Percentiles rank a stretch among this genome's conserved stretches.
Conservation (phyloP, 768 basidiomycete genomes). For the Strobilomyces confusus region DNA sequence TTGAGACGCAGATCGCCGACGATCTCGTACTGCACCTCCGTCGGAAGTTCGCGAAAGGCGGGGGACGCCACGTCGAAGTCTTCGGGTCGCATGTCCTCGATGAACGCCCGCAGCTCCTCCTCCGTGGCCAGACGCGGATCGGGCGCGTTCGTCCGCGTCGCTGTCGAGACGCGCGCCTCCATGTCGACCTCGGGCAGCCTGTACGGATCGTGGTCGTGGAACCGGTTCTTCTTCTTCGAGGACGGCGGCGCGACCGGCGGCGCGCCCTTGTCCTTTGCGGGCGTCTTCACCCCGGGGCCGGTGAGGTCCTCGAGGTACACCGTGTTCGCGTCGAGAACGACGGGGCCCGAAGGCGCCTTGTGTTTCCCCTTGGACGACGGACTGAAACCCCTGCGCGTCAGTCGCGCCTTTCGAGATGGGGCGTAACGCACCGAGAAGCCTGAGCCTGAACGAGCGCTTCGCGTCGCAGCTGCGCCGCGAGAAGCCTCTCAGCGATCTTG, state of each 20-base stretch:
- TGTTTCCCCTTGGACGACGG: conserved; percentile 40
- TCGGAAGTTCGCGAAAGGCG: conserved; percentile 88
- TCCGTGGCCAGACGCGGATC: conserved; percentile 96
- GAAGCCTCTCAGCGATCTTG: conserved; percentile 84
- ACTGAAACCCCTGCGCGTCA: conserved; percentile 8
- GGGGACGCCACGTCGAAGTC: conserved; percentile 91
- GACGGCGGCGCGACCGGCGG: conserved; percentile 41
- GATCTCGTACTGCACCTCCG: conserved; percentile 97
- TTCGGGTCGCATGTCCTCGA: conserved; percentile 93
- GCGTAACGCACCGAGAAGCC: conserved; percentile 36
- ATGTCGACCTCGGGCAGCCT: conserved; percentile 81
- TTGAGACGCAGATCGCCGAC: conserved; percentile 93
- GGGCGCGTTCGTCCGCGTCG: conserved; percentile 55
- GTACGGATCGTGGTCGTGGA: conserved; percentile 87
- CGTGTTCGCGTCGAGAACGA: conserved; percentile 62
- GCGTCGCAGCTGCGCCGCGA: conserved; percentile 89
- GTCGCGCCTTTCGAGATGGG: neutral
- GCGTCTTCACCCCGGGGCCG: conserved; percentile 49
- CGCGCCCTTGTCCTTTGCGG: conserved; percentile 28
- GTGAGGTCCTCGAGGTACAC: conserved; percentile 90
- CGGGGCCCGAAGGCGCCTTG: conserved; percentile 42
- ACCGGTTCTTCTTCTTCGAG: conserved; percentile 57
- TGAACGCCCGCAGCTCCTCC: conserved; percentile 88
- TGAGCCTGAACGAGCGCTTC: conserved; percentile 73
- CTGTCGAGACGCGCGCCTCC: conserved; percentile 57